Evolutionary conservation across 257 asterid genomes (phyloP), one percentile per base, ranked within the genome.

Genomic region (Nicotiana undulata): DNA sequence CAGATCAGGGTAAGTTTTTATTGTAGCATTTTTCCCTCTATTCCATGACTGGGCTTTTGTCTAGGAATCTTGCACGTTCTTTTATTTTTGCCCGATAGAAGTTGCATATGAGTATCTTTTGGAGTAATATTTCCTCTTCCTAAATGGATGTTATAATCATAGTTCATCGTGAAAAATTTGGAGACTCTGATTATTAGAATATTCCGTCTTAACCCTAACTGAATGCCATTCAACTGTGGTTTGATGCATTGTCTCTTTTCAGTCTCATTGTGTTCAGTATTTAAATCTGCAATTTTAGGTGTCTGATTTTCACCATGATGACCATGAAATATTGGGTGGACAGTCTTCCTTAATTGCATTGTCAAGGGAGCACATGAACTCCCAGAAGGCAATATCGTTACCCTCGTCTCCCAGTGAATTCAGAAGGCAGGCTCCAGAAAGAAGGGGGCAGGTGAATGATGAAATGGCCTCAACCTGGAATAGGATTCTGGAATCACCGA

Each of bases 341-440:
- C 77, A 82, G 63, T 79, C 89, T 63, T 82, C 89, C 44, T 64
- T 84, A 77, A 84, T 76, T 70, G 67, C 87, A 20, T 85, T 59
- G 83, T 80, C 77, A 63, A 84, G 85, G 63, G 85, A 82, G 76
- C 86, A 85, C 72, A 67, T 78, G 83, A 83, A 67, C 78, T 84
- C 88, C 76, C 89, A 87, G 65, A 87, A 84, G 86, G 98, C 98
- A 81, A 80, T 91, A 64, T 95, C 99, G n/a, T 88, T 95, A 82
- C 99, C 99, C 86, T 89, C 99, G 85, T 93, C 97, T 87, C 97
- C 98, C 80, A 96, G 92, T 76, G 97, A 95, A 86, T 89, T 89
- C 84, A 87, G 88, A 80, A 89, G 88, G 83, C 93, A 88, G 80
- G 84, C 86, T 75, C 89, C 86, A 28, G 85, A 81, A 75, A 81